These are phyloP conservation scores for Amesomyces nigricolor DNA, from an alignment of 2,329 filamentous ascomycete genomes.

Conservation along the genomic window DNA sequence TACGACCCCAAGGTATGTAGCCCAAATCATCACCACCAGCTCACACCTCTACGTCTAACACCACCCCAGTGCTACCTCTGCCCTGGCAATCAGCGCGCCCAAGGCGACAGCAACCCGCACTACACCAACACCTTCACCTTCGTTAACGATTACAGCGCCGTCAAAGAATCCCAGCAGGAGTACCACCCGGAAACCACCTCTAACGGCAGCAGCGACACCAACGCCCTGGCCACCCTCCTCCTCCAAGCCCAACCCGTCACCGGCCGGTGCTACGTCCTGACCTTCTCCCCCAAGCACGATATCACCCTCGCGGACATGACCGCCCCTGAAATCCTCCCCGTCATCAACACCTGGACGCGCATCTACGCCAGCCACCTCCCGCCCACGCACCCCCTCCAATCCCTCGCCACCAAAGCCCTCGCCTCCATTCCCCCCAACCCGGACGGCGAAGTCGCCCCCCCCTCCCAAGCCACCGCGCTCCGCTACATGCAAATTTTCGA, in stretches of 20 bases:
- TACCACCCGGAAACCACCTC: constrained; percentile 50
- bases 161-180: constrained; percentile 84
- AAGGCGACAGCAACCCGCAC: constrained; percentile 78
- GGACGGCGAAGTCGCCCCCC: constrained; percentile 40
- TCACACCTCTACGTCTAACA: constrained; percentile 2
- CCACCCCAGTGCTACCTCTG: constrained; percentile 77
- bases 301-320: constrained; percentile 88
- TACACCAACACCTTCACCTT: constrained; percentile 89
- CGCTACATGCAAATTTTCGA: constrained; percentile 99
- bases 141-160: constrained; percentile 95
- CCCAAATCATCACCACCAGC: not conserved
- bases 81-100: constrained; percentile 81
- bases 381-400: constrained; percentile 58
- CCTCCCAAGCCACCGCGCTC: constrained; percentile 64
- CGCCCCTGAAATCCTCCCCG: constrained; percentile 67
- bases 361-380: constrained; percentile 82
- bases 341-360: constrained; percentile 85
- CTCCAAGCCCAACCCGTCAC: constrained; percentile 81
- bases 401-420: constrained; percentile 36
- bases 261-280: constrained; percentile 94
- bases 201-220: constrained; percentile 44
- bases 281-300: constrained; percentile 87
- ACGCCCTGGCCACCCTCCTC: constrained; percentile 64
- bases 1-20: constrained; percentile 66
- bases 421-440: constrained; percentile 31